Percentiles rank a stretch among this genome's conserved stretches.
These are phyloP conservation scores for Thelonectria olida DNA, from an alignment of 2,329 filamentous ascomycete genomes.

Conservation along the genomic window DNA sequence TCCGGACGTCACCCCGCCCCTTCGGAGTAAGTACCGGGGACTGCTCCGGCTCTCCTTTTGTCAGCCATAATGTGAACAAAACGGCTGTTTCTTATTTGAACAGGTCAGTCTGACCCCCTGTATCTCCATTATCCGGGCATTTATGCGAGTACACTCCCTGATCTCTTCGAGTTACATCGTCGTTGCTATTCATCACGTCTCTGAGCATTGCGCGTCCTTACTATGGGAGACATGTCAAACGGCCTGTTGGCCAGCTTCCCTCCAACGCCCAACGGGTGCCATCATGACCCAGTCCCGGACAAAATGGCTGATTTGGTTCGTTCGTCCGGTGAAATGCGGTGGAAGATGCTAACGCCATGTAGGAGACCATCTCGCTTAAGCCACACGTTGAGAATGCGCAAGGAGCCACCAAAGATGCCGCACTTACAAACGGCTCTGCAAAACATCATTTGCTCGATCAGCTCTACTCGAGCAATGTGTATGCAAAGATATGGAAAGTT, in stretches of 20 bases:
- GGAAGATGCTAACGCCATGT: not conserved
- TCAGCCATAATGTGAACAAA: no score
- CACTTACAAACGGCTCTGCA: not conserved
- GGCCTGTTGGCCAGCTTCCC: not conserved
- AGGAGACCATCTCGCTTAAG: not conserved
- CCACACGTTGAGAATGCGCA: not conserved
- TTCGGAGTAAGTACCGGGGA: not conserved
- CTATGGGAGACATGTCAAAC: not conserved
- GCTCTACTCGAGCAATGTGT: slow-evolving; percentile 3
- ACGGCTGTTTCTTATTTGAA: no score
- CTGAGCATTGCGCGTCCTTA: not conserved
- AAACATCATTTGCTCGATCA: not conserved
- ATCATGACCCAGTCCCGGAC: not conserved
- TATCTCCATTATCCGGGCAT: no score
- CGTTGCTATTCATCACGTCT: not conserved
- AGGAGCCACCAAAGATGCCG: not conserved
- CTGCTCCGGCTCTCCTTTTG: no score
- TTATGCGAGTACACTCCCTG: not conserved
- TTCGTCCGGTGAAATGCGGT: no score
- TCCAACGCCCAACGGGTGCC: not conserved
- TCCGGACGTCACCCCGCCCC: not conserved
- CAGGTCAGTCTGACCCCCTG: no score
- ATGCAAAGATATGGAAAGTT: slow-evolving; percentile 22
- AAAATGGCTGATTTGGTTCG: not conserved
- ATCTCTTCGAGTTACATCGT: no score